Base-by-base conservation (phyloP, 169 alveolate genomes). In the Cryptosporidium sp. region DNA sequence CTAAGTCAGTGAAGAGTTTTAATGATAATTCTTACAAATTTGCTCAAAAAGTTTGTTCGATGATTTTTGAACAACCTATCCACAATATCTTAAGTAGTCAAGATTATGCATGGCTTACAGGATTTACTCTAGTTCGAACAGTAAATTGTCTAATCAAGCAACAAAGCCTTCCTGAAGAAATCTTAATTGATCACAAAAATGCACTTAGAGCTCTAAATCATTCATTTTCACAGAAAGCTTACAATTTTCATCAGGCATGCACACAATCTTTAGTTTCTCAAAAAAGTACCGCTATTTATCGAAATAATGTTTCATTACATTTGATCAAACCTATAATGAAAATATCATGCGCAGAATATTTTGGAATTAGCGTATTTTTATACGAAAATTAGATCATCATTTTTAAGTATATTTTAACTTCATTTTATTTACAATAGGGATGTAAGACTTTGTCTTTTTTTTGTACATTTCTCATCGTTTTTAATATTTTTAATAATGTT, bases 261-360 rank as follows among this genome's bases (percentile, higher is more conserved):
- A 80, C 89, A 16, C 89, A 80, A 39, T 80, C 89, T 21, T 21
- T 80, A 23, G 33, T 80, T 59, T 80, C 89, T 14, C 89, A 80
- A 33, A 80, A 80, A 59, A 65, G 75, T 43, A 62, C 75, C 41
- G 59, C 55, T 1, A 80, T 80, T 8, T 80, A 80, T 45, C 55
- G 51, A 59, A 29, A 80, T 37, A 65, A 48, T n/a, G n/a, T 80
- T 67, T 61, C 80, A n/a, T 26, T 65, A 16, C 80, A 80, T 65
- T 18, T 26, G 8, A 80, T 80, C 7, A 80, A 80, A 39, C 75
- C 89, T 21, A 39, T 80, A 26, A 59, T 62, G 69, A 80, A 65
- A 39, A 6, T 65, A 48, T 26, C 89, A 37, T 80, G 89, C 39
- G 89, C 89, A 2, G 89, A 80, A 80, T 80, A 45, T 23, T 80